Percentiles rank a stretch among this genome's conserved stretches.
phyloP scores from a whole-genome alignment of 139 green algal species.

The Closterium sp. region DNA sequence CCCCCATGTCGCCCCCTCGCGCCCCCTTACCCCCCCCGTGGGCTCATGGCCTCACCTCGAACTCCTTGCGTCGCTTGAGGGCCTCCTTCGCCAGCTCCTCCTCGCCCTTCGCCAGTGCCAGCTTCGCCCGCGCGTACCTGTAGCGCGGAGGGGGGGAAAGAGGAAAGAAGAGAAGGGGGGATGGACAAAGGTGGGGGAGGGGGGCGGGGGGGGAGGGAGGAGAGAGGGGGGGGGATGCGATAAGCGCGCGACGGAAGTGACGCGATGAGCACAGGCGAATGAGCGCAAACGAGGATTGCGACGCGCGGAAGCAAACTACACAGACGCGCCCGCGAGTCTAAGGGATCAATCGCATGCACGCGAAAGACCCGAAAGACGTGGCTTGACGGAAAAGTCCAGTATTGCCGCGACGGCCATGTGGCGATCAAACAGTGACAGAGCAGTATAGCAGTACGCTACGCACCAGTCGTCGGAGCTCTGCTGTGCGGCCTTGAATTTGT shows the following conservation, averaged over 20 bases:
- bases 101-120: slow-evolving; percentile 93
- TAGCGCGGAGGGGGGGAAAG: too few relatives aligned
- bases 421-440: too few relatives aligned
- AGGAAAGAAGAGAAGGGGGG: background rate
- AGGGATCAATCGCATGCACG: background rate
- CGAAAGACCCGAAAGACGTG: background rate
- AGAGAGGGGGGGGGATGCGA: too few relatives aligned
- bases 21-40: background rate
- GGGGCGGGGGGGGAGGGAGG: too few relatives aligned
- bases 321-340: background rate
- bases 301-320: background rate
- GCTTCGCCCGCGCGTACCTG: slow-evolving; percentile 81
- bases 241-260: too few relatives aligned
- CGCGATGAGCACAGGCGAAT: background rate
- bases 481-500: slow-evolving; percentile 86
- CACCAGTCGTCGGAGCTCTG: slow-evolving; percentile 68
- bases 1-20: background rate
- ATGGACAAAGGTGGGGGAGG: background rate
- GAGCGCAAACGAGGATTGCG: background rate
- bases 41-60: slow-evolving; percentile 62
- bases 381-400: background rate
- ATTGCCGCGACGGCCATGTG: too few relatives aligned
- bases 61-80: slow-evolving; percentile 81
- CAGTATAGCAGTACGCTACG: too few relatives aligned
- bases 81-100: slow-evolving; percentile 95